Conservation (phyloP, 805 yeast genomes). For the Ogataea minuta region DNA sequence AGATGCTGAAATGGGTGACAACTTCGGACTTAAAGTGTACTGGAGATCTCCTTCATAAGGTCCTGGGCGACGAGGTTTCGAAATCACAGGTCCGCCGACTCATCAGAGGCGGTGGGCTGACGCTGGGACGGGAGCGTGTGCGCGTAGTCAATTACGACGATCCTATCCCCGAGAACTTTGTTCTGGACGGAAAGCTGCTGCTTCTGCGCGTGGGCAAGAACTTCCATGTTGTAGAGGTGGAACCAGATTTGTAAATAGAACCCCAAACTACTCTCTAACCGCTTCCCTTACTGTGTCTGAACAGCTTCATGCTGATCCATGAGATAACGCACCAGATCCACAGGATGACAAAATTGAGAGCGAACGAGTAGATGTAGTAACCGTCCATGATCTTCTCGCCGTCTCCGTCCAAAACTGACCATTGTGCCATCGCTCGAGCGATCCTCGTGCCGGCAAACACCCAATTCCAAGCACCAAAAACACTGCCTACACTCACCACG, state of each 20-base stretch:
- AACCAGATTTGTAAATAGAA: slow-evolving; percentile 14
- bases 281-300: slow-evolving; percentile 74
- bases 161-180: slow-evolving; percentile 42
- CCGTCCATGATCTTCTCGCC: slow-evolving; percentile 24
- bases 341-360: slow-evolving; percentile 33
- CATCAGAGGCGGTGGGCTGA: slow-evolving; percentile 70
- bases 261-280: slow-evolving; percentile 23
- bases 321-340: slow-evolving; percentile 74
- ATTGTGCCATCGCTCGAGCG: slow-evolving; percentile 4
- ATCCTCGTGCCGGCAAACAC: slow-evolving; percentile 11
- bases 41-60: slow-evolving; percentile 49
- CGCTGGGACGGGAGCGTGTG: slow-evolving; percentile 56
- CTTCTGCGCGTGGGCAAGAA: slow-evolving; percentile 75
- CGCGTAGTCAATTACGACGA: slow-evolving; percentile 51
- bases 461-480: slow-evolving; percentile 34
- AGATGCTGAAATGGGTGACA: slow-evolving; percentile 43
- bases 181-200: slow-evolving; percentile 60
- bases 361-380: slow-evolving; percentile 32
- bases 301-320: slow-evolving; percentile 80
- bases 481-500: slow-evolving; percentile 28
- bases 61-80: slow-evolving; percentile 49
- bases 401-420: slow-evolving; percentile 16
- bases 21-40: slow-evolving; percentile 39
- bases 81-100: slow-evolving; percentile 41
- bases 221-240: slow-evolving; percentile 53